These are phyloP conservation scores for Flaveria sonorensis DNA, from an alignment of 129 eudicot genomes.

Conservation along the genomic window DNA sequence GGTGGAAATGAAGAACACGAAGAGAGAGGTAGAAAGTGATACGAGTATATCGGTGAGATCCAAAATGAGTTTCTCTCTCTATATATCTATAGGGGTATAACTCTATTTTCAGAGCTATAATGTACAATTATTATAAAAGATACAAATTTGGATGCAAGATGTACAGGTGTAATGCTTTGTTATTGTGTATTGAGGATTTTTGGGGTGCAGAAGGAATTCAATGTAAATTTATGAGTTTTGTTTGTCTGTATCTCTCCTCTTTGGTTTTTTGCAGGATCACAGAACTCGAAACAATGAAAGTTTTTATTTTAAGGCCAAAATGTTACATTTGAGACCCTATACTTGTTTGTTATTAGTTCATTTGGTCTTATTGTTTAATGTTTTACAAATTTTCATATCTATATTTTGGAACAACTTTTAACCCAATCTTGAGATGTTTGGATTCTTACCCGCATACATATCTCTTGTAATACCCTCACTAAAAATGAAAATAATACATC, in stretches of 20 bases:
- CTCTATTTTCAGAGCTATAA: not conserved
- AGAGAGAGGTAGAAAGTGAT: not conserved
- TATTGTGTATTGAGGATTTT: not conserved
- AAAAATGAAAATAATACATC: too few species aligned
- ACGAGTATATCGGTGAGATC: slow-evolving; percentile 16
- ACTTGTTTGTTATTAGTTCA: not conserved
- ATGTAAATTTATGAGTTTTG: not conserved
- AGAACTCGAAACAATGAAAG: slow-evolving; percentile 27
- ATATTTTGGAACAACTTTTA: not conserved
- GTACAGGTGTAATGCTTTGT: not conserved
- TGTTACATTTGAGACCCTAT: slow-evolving; percentile 12
- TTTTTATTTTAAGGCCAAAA: not conserved
- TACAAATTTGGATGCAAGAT: not conserved
- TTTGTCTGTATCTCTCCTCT: slow-evolving; percentile 5
- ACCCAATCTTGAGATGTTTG: too few species aligned
- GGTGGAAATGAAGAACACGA: slow-evolving; percentile 24
- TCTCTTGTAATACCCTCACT: too few species aligned
- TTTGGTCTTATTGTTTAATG: not conserved
- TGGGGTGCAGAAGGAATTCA: not conserved
- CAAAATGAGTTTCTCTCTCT: slow-evolving; percentile 27
- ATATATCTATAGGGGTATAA: not conserved
- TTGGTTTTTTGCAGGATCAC: slow-evolving; percentile 18
- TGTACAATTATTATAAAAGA: not conserved
- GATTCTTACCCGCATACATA: too few species aligned
- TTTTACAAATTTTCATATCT: not conserved